Evolutionary conservation across 768 basidiomycete species (phyloP).

Genomic region (Tylopilus subfusipes): DNA sequence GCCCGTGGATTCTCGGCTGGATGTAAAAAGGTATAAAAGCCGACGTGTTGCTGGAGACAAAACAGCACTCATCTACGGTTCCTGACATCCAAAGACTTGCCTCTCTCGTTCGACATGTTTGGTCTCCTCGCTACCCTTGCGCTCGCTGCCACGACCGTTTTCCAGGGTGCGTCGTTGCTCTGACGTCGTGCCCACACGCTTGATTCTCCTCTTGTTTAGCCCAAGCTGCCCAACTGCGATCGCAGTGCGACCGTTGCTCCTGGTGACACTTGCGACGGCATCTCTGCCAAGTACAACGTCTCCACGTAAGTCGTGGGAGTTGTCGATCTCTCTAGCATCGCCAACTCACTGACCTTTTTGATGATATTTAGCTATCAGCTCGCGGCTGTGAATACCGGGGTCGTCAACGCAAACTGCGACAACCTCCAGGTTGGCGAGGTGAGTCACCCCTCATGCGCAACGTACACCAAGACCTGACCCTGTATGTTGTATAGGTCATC

Average conservation of each 20-base stretch:
- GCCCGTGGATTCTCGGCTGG: no score
- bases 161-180: slow-evolving; percentile 16
- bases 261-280: slow-evolving; percentile 63
- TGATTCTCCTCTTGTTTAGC: slow-evolving; percentile 34
- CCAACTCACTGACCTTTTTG: not conserved
- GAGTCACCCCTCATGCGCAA: not conserved
- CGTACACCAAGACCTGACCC: not conserved
- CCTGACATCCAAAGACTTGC: not conserved
- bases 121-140: slow-evolving; percentile 12
- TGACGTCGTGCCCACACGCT: not conserved
- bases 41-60: not conserved
- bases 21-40: slow-evolving; percentile 19
- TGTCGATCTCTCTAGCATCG: not conserved
- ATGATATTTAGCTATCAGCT: slow-evolving; percentile 50
- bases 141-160: slow-evolving; percentile 11
- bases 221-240: slow-evolving; percentile 46
- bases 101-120: slow-evolving; percentile 16
- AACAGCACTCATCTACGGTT: not conserved
- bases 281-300: slow-evolving; percentile 57
- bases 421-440: slow-evolving; percentile 56
- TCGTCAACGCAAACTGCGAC: slow-evolving; percentile 50
- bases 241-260: slow-evolving; percentile 55
- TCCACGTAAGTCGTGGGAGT: slow-evolving; percentile 49
- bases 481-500: slow-evolving; percentile 30
- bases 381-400: slow-evolving; percentile 44